phyloP scores from a whole-genome alignment of 2,329 filamentous ascomycete genomes.

The Cercospora beticola region DNA sequence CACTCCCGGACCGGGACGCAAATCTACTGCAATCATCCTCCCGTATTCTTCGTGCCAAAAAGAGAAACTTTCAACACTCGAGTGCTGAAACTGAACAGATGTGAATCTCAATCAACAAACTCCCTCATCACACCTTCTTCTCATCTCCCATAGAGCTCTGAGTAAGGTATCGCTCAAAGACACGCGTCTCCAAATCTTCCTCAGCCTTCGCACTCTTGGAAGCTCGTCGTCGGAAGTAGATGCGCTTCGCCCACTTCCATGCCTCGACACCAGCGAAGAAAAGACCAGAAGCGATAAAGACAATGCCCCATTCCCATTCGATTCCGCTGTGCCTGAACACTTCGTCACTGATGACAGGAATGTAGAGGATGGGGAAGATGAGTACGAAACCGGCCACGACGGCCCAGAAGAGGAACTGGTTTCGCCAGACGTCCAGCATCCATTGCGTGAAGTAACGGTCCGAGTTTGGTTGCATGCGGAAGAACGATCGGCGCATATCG shows the following conservation, averaged over 20 bases:
- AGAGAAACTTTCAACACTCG: background rate
- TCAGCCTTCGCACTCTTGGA: conserved; percentile 13
- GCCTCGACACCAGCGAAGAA: conserved; percentile 65
- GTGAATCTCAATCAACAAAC: background rate
- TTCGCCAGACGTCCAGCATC: conserved; percentile 67
- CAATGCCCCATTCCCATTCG: conserved; percentile 68
- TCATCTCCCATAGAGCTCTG: conserved; percentile 23
- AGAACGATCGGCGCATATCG: conserved; percentile 70
- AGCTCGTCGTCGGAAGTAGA: conserved; percentile 25
- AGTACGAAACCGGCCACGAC: conserved; percentile 47
- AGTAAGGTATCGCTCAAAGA: conserved; percentile 31
- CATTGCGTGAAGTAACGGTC: conserved; percentile 65
- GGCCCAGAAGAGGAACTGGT: conserved; percentile 60
- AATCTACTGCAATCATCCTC: background rate
- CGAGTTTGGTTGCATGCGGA: conserved; percentile 67
- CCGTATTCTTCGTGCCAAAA: background rate
- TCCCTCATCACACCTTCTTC: conserved; percentile 17
- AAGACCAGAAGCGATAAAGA: conserved; percentile 46
- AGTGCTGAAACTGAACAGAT: background rate
- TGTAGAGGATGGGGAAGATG: conserved; percentile 57
- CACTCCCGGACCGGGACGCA: background rate
- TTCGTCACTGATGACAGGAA: conserved; percentile 63
- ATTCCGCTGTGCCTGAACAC: conserved; percentile 68
- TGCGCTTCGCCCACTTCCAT: conserved; percentile 68
- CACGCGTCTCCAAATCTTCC: conserved; percentile 26